Percentiles rank a stretch among this genome's conserved stretches.
Evolutionary conservation across 768 basidiomycete genomes (phyloP).

Genomic region (Leccinum boreale): DNA sequence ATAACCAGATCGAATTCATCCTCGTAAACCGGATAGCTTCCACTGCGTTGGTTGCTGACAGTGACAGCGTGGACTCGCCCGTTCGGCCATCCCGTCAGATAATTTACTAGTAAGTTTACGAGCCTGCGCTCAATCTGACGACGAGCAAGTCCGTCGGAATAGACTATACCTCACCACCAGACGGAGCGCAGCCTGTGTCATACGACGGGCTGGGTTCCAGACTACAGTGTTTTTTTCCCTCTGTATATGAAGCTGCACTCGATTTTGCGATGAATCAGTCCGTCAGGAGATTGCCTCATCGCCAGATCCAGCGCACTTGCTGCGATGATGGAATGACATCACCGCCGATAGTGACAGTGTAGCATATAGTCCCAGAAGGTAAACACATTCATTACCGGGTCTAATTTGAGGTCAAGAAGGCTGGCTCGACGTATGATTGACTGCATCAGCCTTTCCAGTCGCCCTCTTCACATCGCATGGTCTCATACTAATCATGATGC

Average conservation of each 20-base stretch:
- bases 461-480: background rate
- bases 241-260: background rate
- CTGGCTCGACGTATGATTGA: background rate
- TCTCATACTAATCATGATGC: background rate
- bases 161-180: too few relatives aligned
- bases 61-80: background rate
- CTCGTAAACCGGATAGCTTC: background rate
- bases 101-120: too few relatives aligned
- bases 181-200: too few relatives aligned
- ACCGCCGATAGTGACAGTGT: background rate
- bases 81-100: background rate
- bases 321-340: background rate
- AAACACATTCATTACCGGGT: background rate
- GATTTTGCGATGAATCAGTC: background rate
- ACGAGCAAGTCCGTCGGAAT: too few relatives aligned
- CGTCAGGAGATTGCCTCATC: background rate
- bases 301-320: background rate
- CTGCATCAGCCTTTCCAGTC: background rate
- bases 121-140: too few relatives aligned
- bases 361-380: background rate
- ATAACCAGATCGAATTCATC: background rate
- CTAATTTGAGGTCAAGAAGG: background rate
- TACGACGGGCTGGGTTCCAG: too few relatives aligned
- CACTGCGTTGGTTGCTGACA: background rate
- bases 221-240: too few relatives aligned